phyloP scores from a whole-genome alignment of 495 filamentous ascomycete species.

The Xylaria longipes region DNA sequence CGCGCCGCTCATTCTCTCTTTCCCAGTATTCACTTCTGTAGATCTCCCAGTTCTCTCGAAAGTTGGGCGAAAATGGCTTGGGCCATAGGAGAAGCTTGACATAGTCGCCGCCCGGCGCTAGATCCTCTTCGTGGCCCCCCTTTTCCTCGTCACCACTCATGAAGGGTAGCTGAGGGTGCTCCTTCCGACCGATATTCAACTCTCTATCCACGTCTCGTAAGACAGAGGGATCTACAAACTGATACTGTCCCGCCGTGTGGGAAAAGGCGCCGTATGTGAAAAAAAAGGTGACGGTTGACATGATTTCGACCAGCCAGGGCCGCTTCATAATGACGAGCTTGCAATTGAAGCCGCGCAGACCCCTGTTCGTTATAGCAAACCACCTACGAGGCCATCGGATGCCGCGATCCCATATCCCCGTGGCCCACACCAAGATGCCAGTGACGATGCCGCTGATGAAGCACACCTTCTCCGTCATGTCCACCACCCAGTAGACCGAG shows the following conservation, averaged over 20 bases:
- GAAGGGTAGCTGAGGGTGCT: slow-evolving; percentile 52
- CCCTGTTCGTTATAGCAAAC: slow-evolving; percentile 86
- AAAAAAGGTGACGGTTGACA: slow-evolving; percentile 73
- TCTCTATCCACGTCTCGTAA: slow-evolving; percentile 59
- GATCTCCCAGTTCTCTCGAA: slow-evolving; percentile 96
- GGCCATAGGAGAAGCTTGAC: slow-evolving; percentile 89
- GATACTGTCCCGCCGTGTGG: slow-evolving; percentile 67
- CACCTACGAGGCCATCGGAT: slow-evolving; percentile 93
- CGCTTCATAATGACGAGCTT: slow-evolving; percentile 90
- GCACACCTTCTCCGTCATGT: slow-evolving; percentile 84
- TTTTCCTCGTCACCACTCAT: slow-evolving; percentile 53
- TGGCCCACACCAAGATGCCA: slow-evolving; percentile 83
- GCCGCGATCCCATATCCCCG: slow-evolving; percentile 93
- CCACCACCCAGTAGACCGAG: slow-evolving; percentile 93
- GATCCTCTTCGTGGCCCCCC: slow-evolving; percentile 78
- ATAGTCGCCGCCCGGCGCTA: slow-evolving; percentile 86
- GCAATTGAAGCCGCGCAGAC: slow-evolving; percentile 88
- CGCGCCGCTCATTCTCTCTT: slow-evolving; percentile 88
- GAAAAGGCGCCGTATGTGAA: slow-evolving; percentile 77
- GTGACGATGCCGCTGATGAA: slow-evolving; percentile 88
- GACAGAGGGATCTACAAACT: slow-evolving; percentile 65
- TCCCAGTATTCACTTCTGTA: slow-evolving; percentile 97
- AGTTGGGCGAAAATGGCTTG: slow-evolving; percentile 92
- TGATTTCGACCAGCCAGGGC: slow-evolving; percentile 78
- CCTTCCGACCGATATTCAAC: slow-evolving; percentile 46